Evolutionary conservation across 2,329 filamentous ascomycete genomes (phyloP).

Genomic region (Verticillium dahliae): DNA sequence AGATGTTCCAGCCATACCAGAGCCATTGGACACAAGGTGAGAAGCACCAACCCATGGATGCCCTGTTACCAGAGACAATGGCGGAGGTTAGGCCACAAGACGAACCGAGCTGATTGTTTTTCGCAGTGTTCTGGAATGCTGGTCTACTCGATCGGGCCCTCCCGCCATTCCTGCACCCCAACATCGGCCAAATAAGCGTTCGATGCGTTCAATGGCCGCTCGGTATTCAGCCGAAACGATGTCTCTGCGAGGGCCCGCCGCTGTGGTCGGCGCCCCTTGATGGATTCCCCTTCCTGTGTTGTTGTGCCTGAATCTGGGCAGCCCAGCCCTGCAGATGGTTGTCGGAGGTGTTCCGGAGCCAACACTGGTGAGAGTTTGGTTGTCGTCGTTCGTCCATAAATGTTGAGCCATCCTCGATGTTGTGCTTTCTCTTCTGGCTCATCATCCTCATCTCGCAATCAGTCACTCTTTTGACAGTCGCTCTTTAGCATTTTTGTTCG

Average conservation of each 20-base stretch:
- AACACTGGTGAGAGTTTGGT: too few relatives aligned
- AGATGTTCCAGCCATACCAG: background rate
- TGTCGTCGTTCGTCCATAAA: background rate
- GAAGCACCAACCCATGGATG: background rate
- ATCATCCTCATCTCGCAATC: slow-evolving; percentile 3
- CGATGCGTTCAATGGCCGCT: background rate
- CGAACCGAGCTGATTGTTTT: background rate
- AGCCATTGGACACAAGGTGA: background rate
- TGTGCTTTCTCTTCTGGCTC: slow-evolving; percentile 1
- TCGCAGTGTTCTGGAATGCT: background rate
- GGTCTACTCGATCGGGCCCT: background rate
- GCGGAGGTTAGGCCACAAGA: background rate
- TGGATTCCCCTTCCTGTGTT: background rate
- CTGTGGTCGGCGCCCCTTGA: background rate
- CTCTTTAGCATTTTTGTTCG: slow-evolving; percentile 3
- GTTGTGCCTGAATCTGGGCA: background rate
- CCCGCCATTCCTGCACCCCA: background rate
- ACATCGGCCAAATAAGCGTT: background rate
- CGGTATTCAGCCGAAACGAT: background rate
- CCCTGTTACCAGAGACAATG: background rate
- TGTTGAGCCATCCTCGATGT: slow-evolving; percentile 1
- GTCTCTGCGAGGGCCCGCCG: background rate
- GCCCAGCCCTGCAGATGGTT: background rate
- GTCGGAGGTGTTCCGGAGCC: background rate
- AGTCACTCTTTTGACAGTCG: slow-evolving; percentile 2